Evolutionary conservation across 1,139 yeast genomes (phyloP).

Genomic region (Candida tropicalis): DNA sequence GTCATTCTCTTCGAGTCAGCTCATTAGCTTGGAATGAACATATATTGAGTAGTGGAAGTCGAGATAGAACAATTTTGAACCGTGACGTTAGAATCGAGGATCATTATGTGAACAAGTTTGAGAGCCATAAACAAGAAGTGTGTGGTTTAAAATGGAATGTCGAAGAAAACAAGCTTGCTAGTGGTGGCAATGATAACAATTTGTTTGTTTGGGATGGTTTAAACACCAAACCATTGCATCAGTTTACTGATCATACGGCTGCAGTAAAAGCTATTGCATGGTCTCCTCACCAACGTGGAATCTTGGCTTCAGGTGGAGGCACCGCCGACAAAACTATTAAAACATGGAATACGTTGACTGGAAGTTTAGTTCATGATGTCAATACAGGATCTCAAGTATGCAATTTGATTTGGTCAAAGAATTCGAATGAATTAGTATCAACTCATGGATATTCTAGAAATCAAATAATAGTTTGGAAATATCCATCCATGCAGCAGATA

Average conservation of each 20-base stretch:
- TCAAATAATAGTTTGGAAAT: slow-evolving; percentile 93
- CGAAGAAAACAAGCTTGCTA: slow-evolving; percentile 83
- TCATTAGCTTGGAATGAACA: slow-evolving; percentile 96
- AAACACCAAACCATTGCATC: slow-evolving; percentile 67
- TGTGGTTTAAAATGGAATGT: slow-evolving; percentile 95
- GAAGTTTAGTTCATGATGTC: slow-evolving; percentile 69
- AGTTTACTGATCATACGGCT: slow-evolving; percentile 82
- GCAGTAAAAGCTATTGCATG: slow-evolving; percentile 97
- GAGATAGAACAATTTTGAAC: slow-evolving; percentile 83
- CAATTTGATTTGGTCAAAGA: slow-evolving; percentile 89
- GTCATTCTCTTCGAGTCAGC: slow-evolving; percentile 83
- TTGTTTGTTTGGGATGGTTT: slow-evolving; percentile 87
- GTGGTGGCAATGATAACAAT: slow-evolving; percentile 93
- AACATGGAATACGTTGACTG: slow-evolving; percentile 90
- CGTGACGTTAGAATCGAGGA: slow-evolving; percentile 90
- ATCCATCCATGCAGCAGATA: slow-evolving; percentile 88
- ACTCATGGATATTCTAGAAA: slow-evolving; percentile 94
- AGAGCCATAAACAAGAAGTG: slow-evolving; percentile 87
- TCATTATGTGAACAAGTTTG: slow-evolving; percentile 73
- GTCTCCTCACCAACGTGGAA: slow-evolving; percentile 96
- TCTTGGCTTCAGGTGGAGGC: slow-evolving; percentile 96
- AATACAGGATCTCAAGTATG: slow-evolving; percentile 98
- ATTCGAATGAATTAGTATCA: slow-evolving; percentile 88
- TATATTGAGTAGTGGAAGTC: slow-evolving; percentile 80
- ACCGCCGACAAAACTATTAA: slow-evolving; percentile 90